phyloP scores from a whole-genome alignment of 2,329 filamentous ascomycete genomes.

The Nannizziopsis arthrosporioides region DNA sequence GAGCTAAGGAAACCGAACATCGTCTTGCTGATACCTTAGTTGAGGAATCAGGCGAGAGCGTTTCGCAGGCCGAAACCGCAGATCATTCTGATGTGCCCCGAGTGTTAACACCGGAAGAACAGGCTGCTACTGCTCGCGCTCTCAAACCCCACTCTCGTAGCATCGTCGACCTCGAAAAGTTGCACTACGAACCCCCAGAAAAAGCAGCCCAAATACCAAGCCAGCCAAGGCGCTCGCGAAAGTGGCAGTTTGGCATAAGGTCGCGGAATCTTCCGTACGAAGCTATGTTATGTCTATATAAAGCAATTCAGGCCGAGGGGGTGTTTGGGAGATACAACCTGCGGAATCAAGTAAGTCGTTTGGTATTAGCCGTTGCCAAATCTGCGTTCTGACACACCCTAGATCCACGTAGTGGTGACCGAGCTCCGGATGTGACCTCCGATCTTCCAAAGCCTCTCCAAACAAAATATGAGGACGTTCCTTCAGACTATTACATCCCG shows the following conservation, averaged over 20 bases:
- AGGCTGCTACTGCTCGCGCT: constrained; percentile 66
- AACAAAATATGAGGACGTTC: constrained; percentile 34
- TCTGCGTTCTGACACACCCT: neutral
- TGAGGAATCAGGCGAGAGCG: constrained; percentile 12
- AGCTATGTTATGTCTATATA: constrained; percentile 89
- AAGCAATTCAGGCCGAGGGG: constrained; percentile 79
- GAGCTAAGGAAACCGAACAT: constrained; percentile 24
- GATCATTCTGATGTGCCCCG: constrained; percentile 3
- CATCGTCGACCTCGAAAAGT: constrained; percentile 52
- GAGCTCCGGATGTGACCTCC: constrained; percentile 23
- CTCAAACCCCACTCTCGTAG: constrained; percentile 76
- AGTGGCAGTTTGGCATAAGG: constrained; percentile 97
- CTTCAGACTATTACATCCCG: constrained; percentile 64
- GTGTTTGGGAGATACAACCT: constrained; percentile 62
- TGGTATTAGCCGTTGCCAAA: neutral
- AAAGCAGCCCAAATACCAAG: constrained; percentile 40
- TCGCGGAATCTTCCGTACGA: constrained; percentile 90
- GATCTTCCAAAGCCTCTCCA: constrained; percentile 32
- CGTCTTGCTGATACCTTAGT: constrained; percentile 35
- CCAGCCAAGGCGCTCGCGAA: constrained; percentile 55
- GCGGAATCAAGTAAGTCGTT: constrained; percentile 28
- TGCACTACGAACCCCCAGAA: constrained; percentile 47
- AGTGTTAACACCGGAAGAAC: constrained; percentile 50
- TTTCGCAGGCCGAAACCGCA: neutral
- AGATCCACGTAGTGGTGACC: constrained; percentile 27